phyloP scores from a whole-genome alignment of 2,329 filamentous ascomycete species.

The Colletotrichum gigasporum region DNA sequence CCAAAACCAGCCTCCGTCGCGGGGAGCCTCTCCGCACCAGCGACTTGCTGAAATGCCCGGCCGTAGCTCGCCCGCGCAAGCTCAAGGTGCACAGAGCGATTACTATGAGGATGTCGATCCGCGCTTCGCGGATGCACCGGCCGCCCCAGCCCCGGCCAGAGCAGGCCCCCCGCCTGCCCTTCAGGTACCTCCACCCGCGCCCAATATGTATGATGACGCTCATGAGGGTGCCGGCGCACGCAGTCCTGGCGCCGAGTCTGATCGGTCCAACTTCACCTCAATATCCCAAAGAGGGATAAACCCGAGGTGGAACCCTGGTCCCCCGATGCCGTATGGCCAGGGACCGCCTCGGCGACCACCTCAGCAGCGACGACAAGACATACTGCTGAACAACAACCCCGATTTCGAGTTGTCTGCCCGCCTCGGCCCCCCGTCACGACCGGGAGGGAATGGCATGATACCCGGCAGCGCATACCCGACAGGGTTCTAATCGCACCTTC shows the following conservation, averaged over 20 bases:
- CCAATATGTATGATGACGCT: slow-evolving; percentile 70
- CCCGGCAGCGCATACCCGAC: slow-evolving; percentile 63
- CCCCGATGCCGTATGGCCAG: slow-evolving; percentile 53
- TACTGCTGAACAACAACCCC: slow-evolving; percentile 81
- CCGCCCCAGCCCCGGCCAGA: slow-evolving; percentile 32
- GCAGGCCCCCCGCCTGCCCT: slow-evolving; percentile 28
- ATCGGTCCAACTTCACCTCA: slow-evolving; percentile 87
- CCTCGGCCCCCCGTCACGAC: slow-evolving; percentile 36
- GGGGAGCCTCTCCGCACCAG: slow-evolving; percentile 54
- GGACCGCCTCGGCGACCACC: slow-evolving; percentile 50
- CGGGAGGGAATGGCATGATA: slow-evolving; percentile 54
- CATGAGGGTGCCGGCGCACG: slow-evolving; percentile 64
- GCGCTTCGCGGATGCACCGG: slow-evolving; percentile 68
- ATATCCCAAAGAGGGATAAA: slow-evolving; percentile 90
- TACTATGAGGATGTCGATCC: slow-evolving; percentile 97
- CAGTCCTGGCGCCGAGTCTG: slow-evolving; percentile 76
- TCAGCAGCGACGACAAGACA: slow-evolving; percentile 70
- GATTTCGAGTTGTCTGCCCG: slow-evolving; percentile 79
- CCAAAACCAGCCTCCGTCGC: slow-evolving; percentile 52
- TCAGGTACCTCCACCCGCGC: slow-evolving; percentile 36
- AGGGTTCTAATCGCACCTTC: slow-evolving; percentile 37
- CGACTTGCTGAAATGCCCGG: slow-evolving; percentile 48
- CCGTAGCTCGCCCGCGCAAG: slow-evolving; percentile 44
- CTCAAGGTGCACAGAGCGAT: slow-evolving; percentile 49
- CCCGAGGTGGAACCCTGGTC: slow-evolving; percentile 79